A percentile compares a stretch with the other conserved stretches of the same genome.
phyloP scores from a whole-genome alignment of 2,329 filamentous ascomycete genomes.

The Apiospora hydei region DNA sequence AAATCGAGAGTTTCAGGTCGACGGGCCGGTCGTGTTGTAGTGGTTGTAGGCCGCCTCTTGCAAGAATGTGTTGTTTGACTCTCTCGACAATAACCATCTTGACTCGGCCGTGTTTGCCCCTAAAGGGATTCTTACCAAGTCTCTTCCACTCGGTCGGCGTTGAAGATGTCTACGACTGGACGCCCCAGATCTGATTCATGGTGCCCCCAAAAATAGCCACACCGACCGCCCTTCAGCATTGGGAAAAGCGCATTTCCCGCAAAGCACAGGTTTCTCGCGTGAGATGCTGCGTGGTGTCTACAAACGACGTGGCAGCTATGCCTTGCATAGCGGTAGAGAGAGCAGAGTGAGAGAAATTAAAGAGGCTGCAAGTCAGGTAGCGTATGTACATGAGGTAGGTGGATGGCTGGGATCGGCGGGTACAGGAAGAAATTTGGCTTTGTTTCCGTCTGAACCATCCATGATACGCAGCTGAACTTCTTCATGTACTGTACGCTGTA shows the following conservation, averaged over 20 bases:
- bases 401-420: background rate
- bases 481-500: background rate
- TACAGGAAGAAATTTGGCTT: background rate
- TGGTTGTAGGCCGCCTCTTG: background rate
- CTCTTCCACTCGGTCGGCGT: background rate
- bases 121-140: background rate
- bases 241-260: background rate
- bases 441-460: slow-evolving; percentile 18
- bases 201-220: slow-evolving; percentile 8
- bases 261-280: slow-evolving; percentile 3
- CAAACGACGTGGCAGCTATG: slow-evolving; percentile 10
- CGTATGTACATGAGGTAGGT: background rate
- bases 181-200: background rate
- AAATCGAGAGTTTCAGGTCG: slow-evolving; percentile 16
- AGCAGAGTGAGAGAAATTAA: background rate
- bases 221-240: slow-evolving; percentile 1
- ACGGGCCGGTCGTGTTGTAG: background rate
- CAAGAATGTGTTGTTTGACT: background rate
- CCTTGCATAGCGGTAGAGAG: background rate
- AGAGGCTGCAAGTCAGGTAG: slow-evolving; percentile 8
- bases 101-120: background rate
- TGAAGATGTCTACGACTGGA: background rate
- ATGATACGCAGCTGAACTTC: background rate
- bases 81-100: background rate
- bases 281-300: slow-evolving; percentile 3